phyloP scores from a whole-genome alignment of 192 early-diverging fungal species.

The Podila clonocystis region DNA sequence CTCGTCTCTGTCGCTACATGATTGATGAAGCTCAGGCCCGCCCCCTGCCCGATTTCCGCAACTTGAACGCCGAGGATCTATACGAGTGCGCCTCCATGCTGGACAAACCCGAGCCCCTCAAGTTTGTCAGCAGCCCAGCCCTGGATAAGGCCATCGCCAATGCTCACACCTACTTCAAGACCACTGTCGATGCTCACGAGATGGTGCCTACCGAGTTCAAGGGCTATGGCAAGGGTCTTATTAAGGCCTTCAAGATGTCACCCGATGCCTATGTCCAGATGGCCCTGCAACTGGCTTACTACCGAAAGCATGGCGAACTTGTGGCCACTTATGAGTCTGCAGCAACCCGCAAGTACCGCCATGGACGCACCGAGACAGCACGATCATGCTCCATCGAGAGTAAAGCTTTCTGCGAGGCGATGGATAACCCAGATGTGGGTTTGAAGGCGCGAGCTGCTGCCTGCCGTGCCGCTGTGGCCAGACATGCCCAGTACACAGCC shows the following conservation, averaged over 20 bases:
- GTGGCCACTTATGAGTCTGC: slow-evolving; percentile 89
- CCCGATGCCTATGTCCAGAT: slow-evolving; percentile 93
- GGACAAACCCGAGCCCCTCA: slow-evolving; percentile 59
- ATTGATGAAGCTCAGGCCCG: slow-evolving; percentile 61
- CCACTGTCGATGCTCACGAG: slow-evolving; percentile 69
- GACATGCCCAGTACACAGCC: slow-evolving; percentile 76
- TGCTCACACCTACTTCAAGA: slow-evolving; percentile 73
- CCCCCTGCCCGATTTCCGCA: slow-evolving; percentile 26
- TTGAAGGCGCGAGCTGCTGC: slow-evolving; percentile 57
- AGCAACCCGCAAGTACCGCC: slow-evolving; percentile 81
- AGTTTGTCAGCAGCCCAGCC: slow-evolving; percentile 62
- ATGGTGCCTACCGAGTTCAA: slow-evolving; percentile 72
- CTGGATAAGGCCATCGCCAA: slow-evolving; percentile 62
- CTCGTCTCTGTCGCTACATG: slow-evolving; percentile 74
- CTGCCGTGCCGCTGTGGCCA: slow-evolving; percentile 68
- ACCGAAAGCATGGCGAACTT: slow-evolving; percentile 70
- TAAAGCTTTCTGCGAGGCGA: slow-evolving; percentile 73
- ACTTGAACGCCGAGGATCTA: slow-evolving; percentile 42
- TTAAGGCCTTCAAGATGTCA: slow-evolving; percentile 56
- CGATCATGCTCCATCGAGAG: slow-evolving; percentile 79
- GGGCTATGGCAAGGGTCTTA: slow-evolving; percentile 71
- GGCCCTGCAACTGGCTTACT: slow-evolving; percentile 87
- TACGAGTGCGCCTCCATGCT: slow-evolving; percentile 31
- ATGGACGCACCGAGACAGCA: slow-evolving; percentile 90
- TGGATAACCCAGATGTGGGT: slow-evolving; percentile 61